A percentile compares a stretch with the other conserved stretches of the same genome.
Conservation (phyloP, 2,329 filamentous ascomycete genomes). For the Xylaria sp. region DNA sequence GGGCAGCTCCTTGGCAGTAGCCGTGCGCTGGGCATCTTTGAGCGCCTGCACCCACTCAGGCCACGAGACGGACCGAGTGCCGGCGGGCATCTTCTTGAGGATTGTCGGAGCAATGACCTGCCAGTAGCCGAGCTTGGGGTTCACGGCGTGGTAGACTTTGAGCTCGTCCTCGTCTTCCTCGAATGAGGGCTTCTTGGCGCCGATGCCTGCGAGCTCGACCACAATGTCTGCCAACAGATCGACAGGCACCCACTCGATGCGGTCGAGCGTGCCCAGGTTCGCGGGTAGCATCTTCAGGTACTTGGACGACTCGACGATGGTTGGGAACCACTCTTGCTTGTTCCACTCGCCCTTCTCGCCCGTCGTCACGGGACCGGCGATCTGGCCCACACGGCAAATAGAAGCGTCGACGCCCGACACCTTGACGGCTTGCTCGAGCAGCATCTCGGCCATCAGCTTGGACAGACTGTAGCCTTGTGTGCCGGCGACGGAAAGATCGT, state of each 20-base stretch:
- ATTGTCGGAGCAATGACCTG: constrained; percentile 30
- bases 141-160: constrained; percentile 33
- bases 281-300: constrained; percentile 53
- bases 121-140: constrained; percentile 33
- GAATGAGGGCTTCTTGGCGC: constrained; percentile 20
- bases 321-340: constrained; percentile 60
- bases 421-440: constrained; percentile 48
- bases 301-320: constrained; percentile 53
- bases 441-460: constrained; percentile 49
- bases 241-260: constrained; percentile 61
- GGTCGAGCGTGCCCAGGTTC: constrained; percentile 49
- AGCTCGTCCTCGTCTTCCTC: constrained; percentile 31
- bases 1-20: constrained; percentile 29
- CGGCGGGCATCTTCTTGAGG: constrained; percentile 27
- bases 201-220: constrained; percentile 50
- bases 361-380: constrained; percentile 46
- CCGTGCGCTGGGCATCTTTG: constrained; percentile 21
- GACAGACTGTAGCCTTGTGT: constrained; percentile 49
- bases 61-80: constrained; percentile 28
- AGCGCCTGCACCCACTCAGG: constrained; percentile 32
- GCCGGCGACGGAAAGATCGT: constrained; percentile 39
- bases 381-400: constrained; percentile 53
- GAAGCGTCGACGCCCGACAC: constrained; percentile 45
- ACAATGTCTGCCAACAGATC: constrained; percentile 53
- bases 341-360: constrained; percentile 56